Evolutionary conservation across 768 basidiomycete species (phyloP), one percentile per base, ranked within the genome.

Genomic region (Asterophora lycoperdoides): DNA sequence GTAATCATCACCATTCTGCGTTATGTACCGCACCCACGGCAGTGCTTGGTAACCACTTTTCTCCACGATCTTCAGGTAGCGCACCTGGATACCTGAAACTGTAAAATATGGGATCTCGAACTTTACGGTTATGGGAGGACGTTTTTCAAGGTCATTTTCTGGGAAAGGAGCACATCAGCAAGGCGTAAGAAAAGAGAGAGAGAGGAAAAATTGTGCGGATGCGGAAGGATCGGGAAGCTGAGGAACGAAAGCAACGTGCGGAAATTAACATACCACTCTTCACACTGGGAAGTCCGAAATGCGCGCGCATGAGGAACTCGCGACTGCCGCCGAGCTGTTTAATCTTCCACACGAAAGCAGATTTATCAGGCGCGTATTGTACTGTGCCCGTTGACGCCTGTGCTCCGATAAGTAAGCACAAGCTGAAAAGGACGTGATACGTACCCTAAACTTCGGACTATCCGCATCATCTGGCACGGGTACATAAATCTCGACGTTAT

Each of bases 101-200:
- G 95, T 98, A 65, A 97, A 98, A 70, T 98, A 98, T 0, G 96
- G 95, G 35, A 99, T 97, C 71, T 98, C 95, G 55, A 93, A 99
- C 68, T 92, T 93, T 64, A 97, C 95, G 0, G 90, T 90, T 54
- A 98, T 96, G 1, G 96, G 96, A 8, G 93, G 85, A 17, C 92
- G 86, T 61, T 92, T 91, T 54, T 94, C 93, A 33, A 79, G 70
- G 37, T 94, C 92, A 69, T 83, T 82, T 60, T 82, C 80, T 79
- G 56, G 41, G 51, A 35, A n/a, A 18, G 29, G 20, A 52, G 32
- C 3, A 29, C 6, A 23, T 35, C 35, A 15, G 29, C 29, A 15
- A n/a, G 19, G 14, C 6, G 23, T 40, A 40, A 26, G 28, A 10
- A 17, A 37, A 46, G 8, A 20, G 15, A 38, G 17, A 34, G 34